Percentiles rank a stretch among this genome's conserved stretches.
Evolutionary conservation across 2,329 filamentous ascomycete genomes (phyloP).

Genomic region (Cercospora zeina): DNA sequence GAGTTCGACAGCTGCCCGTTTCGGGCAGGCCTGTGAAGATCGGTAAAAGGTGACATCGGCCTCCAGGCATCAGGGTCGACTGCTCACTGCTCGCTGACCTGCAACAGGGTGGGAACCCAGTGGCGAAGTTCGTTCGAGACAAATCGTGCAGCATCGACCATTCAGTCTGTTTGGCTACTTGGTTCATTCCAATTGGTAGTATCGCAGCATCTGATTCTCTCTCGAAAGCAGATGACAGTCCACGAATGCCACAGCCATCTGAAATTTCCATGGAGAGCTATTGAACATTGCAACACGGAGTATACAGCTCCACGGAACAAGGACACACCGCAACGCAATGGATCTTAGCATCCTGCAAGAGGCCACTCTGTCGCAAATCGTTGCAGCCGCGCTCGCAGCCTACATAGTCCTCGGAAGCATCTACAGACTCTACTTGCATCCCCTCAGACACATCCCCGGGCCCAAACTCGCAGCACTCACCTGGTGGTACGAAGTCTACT

Average conservation of each 20-base stretch:
- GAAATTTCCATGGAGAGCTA: background rate
- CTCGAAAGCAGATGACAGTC: background rate
- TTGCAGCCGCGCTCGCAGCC: background rate
- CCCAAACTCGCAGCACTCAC: conserved; percentile 42
- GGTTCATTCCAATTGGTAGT: background rate
- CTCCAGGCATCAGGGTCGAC: background rate
- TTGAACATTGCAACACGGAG: background rate
- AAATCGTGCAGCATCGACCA: background rate
- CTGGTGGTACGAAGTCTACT: conserved; percentile 24
- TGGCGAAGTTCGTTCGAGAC: background rate
- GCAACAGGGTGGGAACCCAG: background rate
- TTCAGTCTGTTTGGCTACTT: background rate
- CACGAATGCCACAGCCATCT: background rate
- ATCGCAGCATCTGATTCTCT: background rate
- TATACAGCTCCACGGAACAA: background rate
- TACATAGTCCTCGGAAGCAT: conserved; percentile 12
- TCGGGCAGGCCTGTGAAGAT: background rate
- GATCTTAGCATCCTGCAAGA: conserved; percentile 3
- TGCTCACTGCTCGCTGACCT: background rate
- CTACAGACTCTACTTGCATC: conserved; percentile 39
- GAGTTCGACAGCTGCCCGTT: background rate
- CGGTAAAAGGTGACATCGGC: background rate
- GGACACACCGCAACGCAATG: background rate
- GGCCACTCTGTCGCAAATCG: background rate
- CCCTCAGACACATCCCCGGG: conserved; percentile 40